Conservation (phyloP, 2,329 filamentous ascomycete species). For the Decorospora gaudefroyi region DNA sequence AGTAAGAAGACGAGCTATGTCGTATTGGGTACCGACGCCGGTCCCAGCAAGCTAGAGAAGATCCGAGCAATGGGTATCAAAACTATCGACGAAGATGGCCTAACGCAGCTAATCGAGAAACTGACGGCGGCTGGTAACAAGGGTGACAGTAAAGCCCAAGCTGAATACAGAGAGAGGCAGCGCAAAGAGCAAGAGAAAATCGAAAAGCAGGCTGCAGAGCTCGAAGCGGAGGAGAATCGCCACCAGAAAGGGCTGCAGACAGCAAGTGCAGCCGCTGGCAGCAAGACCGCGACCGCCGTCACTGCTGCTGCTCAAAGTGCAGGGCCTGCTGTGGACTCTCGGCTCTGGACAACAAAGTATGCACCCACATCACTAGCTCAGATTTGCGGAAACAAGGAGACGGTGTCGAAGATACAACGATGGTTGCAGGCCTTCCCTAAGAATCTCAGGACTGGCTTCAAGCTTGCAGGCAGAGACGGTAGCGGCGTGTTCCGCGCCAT, state of each 20-base stretch:
- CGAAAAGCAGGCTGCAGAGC: slow-evolving; percentile 76
- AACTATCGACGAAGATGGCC: slow-evolving; percentile 89
- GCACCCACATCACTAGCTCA: slow-evolving; percentile 82
- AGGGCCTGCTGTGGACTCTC: slow-evolving; percentile 37
- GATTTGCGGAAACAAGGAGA: slow-evolving; percentile 91
- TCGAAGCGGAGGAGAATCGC: slow-evolving; percentile 86
- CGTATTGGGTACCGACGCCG: slow-evolving; percentile 86
- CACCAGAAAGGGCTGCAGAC: slow-evolving; percentile 59
- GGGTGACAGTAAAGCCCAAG: slow-evolving; percentile 84
- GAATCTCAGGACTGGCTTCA: slow-evolving; percentile 78
- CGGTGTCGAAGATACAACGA: slow-evolving; percentile 84
- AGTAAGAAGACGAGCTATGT: slow-evolving; percentile 95
- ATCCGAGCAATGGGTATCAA: slow-evolving; percentile 80
- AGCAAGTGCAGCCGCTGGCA: slow-evolving; percentile 39
- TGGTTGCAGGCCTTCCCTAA: slow-evolving; percentile 87
- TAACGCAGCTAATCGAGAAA: slow-evolving; percentile 81
- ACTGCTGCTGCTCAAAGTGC: slow-evolving; percentile 30
- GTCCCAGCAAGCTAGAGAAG: slow-evolving; percentile 87
- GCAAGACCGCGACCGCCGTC: slow-evolving; percentile 42
- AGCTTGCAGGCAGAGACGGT: slow-evolving; percentile 80
- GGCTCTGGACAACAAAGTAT: slow-evolving; percentile 91
- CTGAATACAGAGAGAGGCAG: slow-evolving; percentile 82
- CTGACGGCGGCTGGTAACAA: slow-evolving; percentile 75
- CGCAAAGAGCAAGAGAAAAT: slow-evolving; percentile 83
- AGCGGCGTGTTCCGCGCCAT: slow-evolving; percentile 83